phyloP scores from a whole-genome alignment of 2,329 filamentous ascomycete species.

The Calonectria pauciramosa region DNA sequence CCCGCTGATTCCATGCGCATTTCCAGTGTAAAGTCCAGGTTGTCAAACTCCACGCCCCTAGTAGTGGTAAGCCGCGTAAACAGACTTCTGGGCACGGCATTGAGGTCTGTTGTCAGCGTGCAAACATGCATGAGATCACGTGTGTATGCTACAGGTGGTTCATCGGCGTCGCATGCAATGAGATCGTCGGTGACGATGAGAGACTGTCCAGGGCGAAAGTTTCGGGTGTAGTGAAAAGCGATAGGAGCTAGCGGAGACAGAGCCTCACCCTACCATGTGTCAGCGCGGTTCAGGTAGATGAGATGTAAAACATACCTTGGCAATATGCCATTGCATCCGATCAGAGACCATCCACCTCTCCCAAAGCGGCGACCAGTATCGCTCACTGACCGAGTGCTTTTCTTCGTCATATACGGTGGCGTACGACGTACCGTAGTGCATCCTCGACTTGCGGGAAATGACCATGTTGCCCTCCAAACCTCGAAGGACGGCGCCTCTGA shows the following conservation, averaged over 20 bases:
- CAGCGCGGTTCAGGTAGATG: neutral
- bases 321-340: constrained; percentile 89
- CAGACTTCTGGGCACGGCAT: constrained; percentile 78
- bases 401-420: constrained; percentile 84
- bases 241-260: constrained; percentile 81
- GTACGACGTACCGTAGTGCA: constrained; percentile 86
- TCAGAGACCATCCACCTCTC: constrained; percentile 88
- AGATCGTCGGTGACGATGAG: constrained; percentile 85
- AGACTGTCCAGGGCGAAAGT: constrained; percentile 84
- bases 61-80: constrained; percentile 85
- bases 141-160: constrained; percentile 71
- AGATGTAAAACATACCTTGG: constrained; percentile 69
- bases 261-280: constrained; percentile 72
- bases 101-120: constrained; percentile 84
- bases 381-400: constrained; percentile 79
- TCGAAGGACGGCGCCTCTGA: constrained; percentile 81
- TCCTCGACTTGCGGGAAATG: constrained; percentile 78
- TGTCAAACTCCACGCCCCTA: constrained; percentile 84
- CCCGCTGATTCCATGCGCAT: constrained; percentile 87
- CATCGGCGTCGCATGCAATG: constrained; percentile 80
- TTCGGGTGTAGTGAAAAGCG: constrained; percentile 88
- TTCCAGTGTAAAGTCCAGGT: constrained; percentile 84
- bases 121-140: constrained; percentile 79
- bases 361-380: constrained; percentile 86
- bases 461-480: constrained; percentile 86